Percentiles rank a stretch among this genome's conserved stretches.
Conservation (phyloP, 208 protist genomes). For the Strigomonas culicis region DNA sequence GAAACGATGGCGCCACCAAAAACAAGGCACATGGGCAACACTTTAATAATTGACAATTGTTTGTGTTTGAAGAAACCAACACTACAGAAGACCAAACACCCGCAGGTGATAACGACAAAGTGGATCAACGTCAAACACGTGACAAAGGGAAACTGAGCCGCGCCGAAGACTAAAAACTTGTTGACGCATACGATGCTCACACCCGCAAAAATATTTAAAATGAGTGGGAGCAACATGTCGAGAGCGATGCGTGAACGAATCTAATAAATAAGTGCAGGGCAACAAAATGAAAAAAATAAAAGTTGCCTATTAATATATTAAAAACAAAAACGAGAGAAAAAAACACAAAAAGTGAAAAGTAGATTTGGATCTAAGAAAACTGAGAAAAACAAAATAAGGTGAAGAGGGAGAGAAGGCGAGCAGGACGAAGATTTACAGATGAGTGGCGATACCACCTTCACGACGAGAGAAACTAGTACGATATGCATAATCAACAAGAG, state of each 20-base stretch:
- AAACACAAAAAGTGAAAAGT: constrained; percentile 13
- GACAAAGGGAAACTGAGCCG: constrained; percentile 59
- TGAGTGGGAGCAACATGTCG: neutral
- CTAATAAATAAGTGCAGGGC: neutral
- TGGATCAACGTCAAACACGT: constrained; percentile 71
- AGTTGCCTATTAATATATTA: neutral
- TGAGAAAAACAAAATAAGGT: constrained; percentile 2
- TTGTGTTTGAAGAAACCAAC: constrained; percentile 37
- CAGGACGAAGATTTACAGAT: neutral
- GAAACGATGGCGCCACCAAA: constrained; percentile 88
- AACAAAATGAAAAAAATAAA: constrained; percentile 10
- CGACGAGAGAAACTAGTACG: neutral
- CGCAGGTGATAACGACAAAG: constrained; percentile 61
- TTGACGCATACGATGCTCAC: constrained; percentile 25
- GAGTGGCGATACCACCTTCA: neutral
- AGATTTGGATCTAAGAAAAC: constrained; percentile 1
- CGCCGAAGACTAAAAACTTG: constrained; percentile 57
- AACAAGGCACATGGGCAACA: constrained; percentile 61
- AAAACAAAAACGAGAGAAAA: constrained; percentile 7
- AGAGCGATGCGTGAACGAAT: neutral
- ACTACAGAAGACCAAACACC: constrained; percentile 43
- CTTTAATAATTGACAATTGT: constrained; percentile 24
- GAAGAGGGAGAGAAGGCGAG: neutral
- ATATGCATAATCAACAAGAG: constrained; percentile 1
- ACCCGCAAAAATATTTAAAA: neutral